A percentile compares a stretch with the other conserved stretches of the same genome.
Evolutionary conservation across 192 early-diverging fungal species (phyloP).

Genomic region (Spizellomyces sp.): DNA sequence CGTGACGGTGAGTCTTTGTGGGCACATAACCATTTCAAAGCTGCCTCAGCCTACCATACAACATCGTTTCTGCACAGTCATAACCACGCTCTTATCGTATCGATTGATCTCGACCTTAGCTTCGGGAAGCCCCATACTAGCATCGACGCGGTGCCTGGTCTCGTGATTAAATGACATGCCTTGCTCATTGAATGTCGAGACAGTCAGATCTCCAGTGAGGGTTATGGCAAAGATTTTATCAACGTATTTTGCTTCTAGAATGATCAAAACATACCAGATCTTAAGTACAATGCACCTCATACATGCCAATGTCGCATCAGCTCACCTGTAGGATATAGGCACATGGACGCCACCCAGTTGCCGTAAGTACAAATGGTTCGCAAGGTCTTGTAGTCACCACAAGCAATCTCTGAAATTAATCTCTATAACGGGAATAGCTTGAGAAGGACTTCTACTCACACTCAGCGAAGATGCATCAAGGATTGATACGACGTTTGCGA

Average conservation of each 20-base stretch:
- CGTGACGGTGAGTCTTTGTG: no score
- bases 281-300: background rate
- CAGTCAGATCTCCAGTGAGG: conserved; percentile 13
- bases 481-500: conserved; percentile 22
- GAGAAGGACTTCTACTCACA: conserved; percentile 2
- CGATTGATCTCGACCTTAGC: conserved; percentile 26
- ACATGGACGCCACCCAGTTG: conserved; percentile 36
- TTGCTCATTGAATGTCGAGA: conserved; percentile 21
- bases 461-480: conserved; percentile 37
- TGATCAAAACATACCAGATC: background rate
- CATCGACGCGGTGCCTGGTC: background rate
- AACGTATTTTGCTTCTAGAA: conserved; percentile 29
- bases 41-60: conserved; percentile 5
- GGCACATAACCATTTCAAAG: background rate
- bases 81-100: conserved; percentile 20
- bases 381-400: background rate
- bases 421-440: no score
- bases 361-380: background rate
- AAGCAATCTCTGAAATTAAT: background rate
- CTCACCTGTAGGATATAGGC: conserved; percentile 36
- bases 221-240: conserved; percentile 26
- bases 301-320: background rate
- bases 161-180: background rate
- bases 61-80: conserved; percentile 5
- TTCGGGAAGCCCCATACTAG: background rate